phyloP scores from a whole-genome alignment of 257 asterid species.

The Scutellaria baicalensis region DNA sequence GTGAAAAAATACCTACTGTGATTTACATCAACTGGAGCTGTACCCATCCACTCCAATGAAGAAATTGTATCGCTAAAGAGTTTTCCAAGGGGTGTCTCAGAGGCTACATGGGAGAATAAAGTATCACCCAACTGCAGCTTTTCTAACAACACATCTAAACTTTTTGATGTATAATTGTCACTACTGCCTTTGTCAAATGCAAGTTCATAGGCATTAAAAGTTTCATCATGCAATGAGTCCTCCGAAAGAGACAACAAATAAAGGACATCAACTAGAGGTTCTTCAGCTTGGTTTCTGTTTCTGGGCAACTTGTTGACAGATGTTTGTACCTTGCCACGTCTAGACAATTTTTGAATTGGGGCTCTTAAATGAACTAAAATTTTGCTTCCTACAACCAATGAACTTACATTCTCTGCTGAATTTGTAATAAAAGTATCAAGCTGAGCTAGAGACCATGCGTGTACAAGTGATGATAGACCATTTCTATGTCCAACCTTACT shows the following conservation, averaged over 20 bases:
- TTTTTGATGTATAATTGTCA: conserved; percentile 26
- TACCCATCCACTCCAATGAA: conserved; percentile 93
- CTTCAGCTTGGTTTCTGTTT: conserved; percentile 39
- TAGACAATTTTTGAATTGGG: conserved; percentile 29
- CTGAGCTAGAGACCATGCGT: conserved; percentile 74
- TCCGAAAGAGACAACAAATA: conserved; percentile 58
- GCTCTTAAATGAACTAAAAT: conserved; percentile 64
- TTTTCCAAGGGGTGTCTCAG: conserved; percentile 30
- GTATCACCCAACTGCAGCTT: conserved; percentile 68
- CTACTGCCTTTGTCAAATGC: conserved; percentile 37
- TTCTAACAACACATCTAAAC: conserved; percentile 47
- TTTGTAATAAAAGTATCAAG: conserved; percentile 36
- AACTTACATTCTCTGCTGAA: conserved; percentile 42
- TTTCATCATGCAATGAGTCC: conserved; percentile 37
- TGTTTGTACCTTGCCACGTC: conserved; percentile 40
- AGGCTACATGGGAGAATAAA: conserved; percentile 29
- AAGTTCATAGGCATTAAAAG: conserved; percentile 51
- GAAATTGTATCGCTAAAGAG: conserved; percentile 30
- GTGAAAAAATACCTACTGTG: conserved; percentile 56
- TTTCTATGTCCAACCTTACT: conserved; percentile 33
- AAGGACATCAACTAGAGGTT: conserved; percentile 51
- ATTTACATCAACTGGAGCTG: conserved; percentile 70
- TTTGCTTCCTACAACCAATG: conserved; percentile 67
- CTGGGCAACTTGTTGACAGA: conserved; percentile 20
- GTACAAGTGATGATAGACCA: conserved; percentile 53